Evolutionary conservation across 371 early-diverging fungal genomes (phyloP), one percentile per base, ranked within the genome.

Genomic region (Mortierella sp.): DNA sequence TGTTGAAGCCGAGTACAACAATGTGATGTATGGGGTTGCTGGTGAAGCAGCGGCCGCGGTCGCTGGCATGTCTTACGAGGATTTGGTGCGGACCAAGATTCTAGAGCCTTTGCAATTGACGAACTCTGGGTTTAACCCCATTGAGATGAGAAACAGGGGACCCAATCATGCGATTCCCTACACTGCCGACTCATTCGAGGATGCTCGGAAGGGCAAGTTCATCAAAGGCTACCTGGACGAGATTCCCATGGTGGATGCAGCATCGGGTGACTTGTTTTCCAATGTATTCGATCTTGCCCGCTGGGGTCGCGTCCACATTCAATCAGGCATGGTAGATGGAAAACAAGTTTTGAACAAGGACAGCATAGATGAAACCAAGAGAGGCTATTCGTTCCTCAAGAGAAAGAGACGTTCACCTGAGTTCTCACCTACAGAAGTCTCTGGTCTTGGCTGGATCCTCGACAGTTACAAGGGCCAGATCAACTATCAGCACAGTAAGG

Each of bases 41-140:
- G 69, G 62, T 1, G 57, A 61, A 25, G 69, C 69, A 2, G 56
- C 58, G n/a, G 69, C 62, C 17, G 53, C 22, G 1, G 58, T 69
- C 22, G 57, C 51, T 1, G 58, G 54, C 2, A 41, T 57, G 8
- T 25, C 69, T 0, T 62, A 46, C 8, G 48, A 57, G n/a, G 53
- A 69, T 12, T 3, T 69, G 6, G 48, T 61, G 13, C 24, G 22
- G 8, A 41, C 34, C 22, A 69, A 62, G 22, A n/a, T 69, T 8
- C 7, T 69, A 19, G n/a, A 47, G 1, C 69, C 58, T 16, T 27
- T 61, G 17, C 43, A 48, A n/a, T 19, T 69, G 19, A 45, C 17
- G 13, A 50, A 53, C 24, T 47, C 52, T 19, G 69, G 69, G 1
- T 57, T 57, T 43, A 29, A 55, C 1, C 4, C 25, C 22, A 34